Percentiles rank a stretch among this genome's conserved stretches.
These are phyloP conservation scores for Penicillium verhagenii DNA, from an alignment of 495 filamentous ascomycete genomes.

Conservation along the genomic window DNA sequence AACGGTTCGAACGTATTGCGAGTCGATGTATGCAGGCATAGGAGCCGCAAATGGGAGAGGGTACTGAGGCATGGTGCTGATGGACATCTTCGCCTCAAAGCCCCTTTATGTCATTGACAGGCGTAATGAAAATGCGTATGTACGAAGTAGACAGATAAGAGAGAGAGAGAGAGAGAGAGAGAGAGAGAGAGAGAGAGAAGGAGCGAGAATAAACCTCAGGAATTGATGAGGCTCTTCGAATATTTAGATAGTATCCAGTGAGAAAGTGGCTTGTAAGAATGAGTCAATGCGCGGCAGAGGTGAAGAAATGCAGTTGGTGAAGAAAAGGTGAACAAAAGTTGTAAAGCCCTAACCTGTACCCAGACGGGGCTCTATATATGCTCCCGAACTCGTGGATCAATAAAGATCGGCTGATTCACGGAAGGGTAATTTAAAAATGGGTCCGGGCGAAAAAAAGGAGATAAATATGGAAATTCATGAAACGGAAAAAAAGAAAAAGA, in stretches of 20 bases:
- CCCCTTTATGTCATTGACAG: background rate
- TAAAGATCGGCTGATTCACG: conserved; percentile 7
- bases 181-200: too few relatives aligned
- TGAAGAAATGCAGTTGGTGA: background rate
- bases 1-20: background rate
- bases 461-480: background rate
- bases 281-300: too few relatives aligned
- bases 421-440: conserved; percentile 12
- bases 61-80: conserved; percentile 6
- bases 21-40: conserved; percentile 1
- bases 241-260: too few relatives aligned
- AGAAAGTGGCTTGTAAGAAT: too few relatives aligned
- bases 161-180: too few relatives aligned
- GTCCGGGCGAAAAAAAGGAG: background rate
- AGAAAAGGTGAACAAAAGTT: background rate
- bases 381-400: conserved; percentile 1
- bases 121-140: too few relatives aligned
- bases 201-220: too few relatives aligned
- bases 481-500: background rate
- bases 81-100: conserved; percentile 3
- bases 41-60: background rate
- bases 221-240: too few relatives aligned
- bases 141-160: too few relatives aligned
- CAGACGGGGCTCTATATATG: conserved; percentile 7
- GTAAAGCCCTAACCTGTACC: background rate